Base-by-base conservation (phyloP, 257 asterid species). In the Fraxinus americana region DNA sequence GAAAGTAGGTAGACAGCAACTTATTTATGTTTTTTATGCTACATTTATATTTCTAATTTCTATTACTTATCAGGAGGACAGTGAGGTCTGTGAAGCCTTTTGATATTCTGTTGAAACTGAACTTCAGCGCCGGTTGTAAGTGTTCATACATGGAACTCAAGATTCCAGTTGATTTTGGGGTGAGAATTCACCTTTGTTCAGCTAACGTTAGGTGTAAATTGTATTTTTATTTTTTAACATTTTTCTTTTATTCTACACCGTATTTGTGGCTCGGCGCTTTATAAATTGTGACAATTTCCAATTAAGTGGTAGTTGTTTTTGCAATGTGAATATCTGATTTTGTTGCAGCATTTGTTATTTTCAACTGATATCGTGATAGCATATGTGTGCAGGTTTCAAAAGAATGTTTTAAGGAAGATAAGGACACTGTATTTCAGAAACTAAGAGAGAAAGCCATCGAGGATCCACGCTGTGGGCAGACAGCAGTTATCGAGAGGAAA, bases 161-260 rank as follows among this genome's bases (percentile, higher is more conserved):
- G 80, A 77, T 90, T 83, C 96, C 94, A n/a, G 91, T 94, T 78
- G 88, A 92, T 85, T 92, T 94, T 79, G 87, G 85, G 96, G 98
- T 94, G 81, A 83, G 85, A 76, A 50, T 61, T 9, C 65, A 38
- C 66, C 67, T 30, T 74, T 71, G 1, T 39, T 43, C 57, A n/a
- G 19, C 13, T 72, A 71, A 32, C 76, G 70, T 48, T 6, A 38
- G 76, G 73, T 71, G 48, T 23, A 32, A 75, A 52, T 52, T 23
- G 12, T 52, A 65, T 48, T 36, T 3, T 27, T 11, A 74, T 74
- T 35, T 71, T 66, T 12, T 21, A 61, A n/a, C 36, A 13, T 61
- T 74, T 12, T 45, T 59, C 57, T 48, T 12, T 48, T 16, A 14
- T 13, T 48, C 57, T 48, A 14, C 57, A 48, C 16, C 48, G 3